These are phyloP conservation scores for Mallotus repandus DNA, from an alignment of 441 rosid genomes.

Conservation along the genomic window DNA sequence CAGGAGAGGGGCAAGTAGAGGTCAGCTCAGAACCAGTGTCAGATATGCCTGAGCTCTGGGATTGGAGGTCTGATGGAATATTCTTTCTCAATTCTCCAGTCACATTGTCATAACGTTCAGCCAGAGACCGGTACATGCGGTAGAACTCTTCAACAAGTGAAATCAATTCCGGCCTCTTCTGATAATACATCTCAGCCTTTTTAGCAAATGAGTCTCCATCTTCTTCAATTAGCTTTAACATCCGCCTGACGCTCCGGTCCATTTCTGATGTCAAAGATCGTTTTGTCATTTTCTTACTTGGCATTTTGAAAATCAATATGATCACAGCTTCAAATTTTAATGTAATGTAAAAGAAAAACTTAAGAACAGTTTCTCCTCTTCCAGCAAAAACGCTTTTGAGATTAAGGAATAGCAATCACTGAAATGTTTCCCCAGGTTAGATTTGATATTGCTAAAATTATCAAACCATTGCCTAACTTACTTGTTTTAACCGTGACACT, in stretches of 20 bases:
- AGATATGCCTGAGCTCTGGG: slow-evolving; percentile 66
- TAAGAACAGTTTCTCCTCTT: neutral
- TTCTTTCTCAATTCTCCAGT: slow-evolving; percentile 75
- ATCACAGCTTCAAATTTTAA: neutral
- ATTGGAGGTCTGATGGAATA: slow-evolving; percentile 67
- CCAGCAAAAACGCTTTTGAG: neutral
- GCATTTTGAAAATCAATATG: slow-evolving; percentile 27
- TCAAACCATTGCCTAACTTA: neutral
- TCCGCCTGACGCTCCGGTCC: slow-evolving; percentile 72
- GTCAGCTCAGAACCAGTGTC: slow-evolving; percentile 51
- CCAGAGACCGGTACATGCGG: slow-evolving; percentile 81
- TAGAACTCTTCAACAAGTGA: slow-evolving; percentile 80
- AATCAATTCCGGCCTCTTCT: slow-evolving; percentile 78
- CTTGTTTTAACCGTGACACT: slow-evolving; percentile 10
- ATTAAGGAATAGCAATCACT: neutral
- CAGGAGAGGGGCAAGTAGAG: slow-evolving; percentile 38
- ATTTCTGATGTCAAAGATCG: slow-evolving; percentile 51
- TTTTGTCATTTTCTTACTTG: slow-evolving; percentile 27
- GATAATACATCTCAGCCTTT: slow-evolving; percentile 91
- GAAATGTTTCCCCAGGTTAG: neutral
- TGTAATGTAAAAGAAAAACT: slow-evolving; percentile 7
- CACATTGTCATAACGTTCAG: slow-evolving; percentile 86
- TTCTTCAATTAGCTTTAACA: slow-evolving; percentile 86
- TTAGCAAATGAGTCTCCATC: slow-evolving; percentile 91
- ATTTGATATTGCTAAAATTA: slow-evolving; percentile 2